These are phyloP conservation scores for Monilinia polystroma DNA, from an alignment of 2,329 filamentous ascomycete species.

Conservation along the genomic window DNA sequence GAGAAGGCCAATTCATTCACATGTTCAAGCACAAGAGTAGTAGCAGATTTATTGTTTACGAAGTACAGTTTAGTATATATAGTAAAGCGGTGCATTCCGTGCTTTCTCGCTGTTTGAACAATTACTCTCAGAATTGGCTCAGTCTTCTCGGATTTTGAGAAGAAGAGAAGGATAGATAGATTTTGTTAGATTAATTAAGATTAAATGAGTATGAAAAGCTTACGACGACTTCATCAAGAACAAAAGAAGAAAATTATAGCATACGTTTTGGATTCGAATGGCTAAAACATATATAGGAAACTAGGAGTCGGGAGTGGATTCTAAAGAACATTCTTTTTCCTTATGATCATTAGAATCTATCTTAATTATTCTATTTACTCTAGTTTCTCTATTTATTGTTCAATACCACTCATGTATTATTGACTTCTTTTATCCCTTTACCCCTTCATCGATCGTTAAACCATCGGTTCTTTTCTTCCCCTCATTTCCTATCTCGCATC, in stretches of 20 bases:
- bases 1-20: not conserved
- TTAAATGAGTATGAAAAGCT: not conserved
- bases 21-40: not conserved
- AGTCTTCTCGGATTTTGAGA: not conserved
- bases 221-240: not conserved
- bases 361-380: too few species aligned
- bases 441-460: conserved; percentile 18
- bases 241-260: not conserved
- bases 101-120: too few species aligned
- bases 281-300: too few species aligned
- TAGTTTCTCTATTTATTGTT: too few species aligned
- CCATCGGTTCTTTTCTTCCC: not conserved
- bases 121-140: too few species aligned
- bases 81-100: not conserved
- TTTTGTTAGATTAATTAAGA: not conserved
- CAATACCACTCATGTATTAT: too few species aligned
- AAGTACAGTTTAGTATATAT: too few species aligned
- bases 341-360: too few species aligned
- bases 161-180: not conserved
- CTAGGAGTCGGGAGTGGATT: too few species aligned
- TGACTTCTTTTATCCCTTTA: not conserved
- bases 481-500: not conserved
- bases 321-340: too few species aligned
- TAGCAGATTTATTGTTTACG: too few species aligned
- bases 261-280: not conserved